These are phyloP conservation scores for Zygoascus biomembranicola DNA, from an alignment of 805 yeast genomes.

Conservation along the genomic window DNA sequence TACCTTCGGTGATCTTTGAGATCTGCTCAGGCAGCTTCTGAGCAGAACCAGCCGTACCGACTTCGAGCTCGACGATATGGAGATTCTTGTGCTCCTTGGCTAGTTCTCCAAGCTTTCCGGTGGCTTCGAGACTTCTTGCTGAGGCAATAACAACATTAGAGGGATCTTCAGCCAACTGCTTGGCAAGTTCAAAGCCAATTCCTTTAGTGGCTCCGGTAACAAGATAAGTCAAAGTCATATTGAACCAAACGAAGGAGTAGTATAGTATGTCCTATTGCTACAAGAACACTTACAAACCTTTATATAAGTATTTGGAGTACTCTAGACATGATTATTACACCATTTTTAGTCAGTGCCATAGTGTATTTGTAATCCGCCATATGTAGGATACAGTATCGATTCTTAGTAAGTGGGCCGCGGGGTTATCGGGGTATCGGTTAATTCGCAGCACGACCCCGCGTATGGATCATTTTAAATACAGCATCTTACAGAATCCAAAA, in stretches of 20 bases:
- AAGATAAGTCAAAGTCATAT: constrained; percentile 10
- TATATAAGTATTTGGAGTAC: too few relatives aligned
- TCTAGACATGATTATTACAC: too few relatives aligned
- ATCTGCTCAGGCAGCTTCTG: constrained; percentile 13
- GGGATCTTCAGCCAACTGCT: constrained; percentile 18
- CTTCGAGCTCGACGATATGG: constrained; percentile 21
- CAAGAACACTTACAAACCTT: too few relatives aligned
- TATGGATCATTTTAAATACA: too few relatives aligned
- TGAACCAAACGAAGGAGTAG: not conserved
- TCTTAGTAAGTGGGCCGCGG: too few relatives aligned
- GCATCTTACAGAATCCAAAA: too few relatives aligned
- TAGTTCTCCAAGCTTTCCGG: constrained; percentile 9
- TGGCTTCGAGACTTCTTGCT: constrained; percentile 9
- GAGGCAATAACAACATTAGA: constrained; percentile 21
- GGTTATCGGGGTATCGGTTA: too few relatives aligned
- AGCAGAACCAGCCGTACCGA: constrained; percentile 15
- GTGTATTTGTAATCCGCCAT: too few relatives aligned
- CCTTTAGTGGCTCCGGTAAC: constrained; percentile 32
- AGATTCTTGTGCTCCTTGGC: constrained; percentile 15
- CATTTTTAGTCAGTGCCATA: too few relatives aligned
- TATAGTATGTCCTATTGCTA: too few relatives aligned
- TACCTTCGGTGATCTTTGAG: constrained; percentile 8
- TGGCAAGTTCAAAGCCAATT: constrained; percentile 29
- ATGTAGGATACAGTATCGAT: too few relatives aligned
- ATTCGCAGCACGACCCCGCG: too few relatives aligned